Percentiles rank a stretch among this genome's conserved stretches.
Evolutionary conservation across 1,284 basidiomycete genomes (phyloP).

Genomic region (Puccinia polysora): DNA sequence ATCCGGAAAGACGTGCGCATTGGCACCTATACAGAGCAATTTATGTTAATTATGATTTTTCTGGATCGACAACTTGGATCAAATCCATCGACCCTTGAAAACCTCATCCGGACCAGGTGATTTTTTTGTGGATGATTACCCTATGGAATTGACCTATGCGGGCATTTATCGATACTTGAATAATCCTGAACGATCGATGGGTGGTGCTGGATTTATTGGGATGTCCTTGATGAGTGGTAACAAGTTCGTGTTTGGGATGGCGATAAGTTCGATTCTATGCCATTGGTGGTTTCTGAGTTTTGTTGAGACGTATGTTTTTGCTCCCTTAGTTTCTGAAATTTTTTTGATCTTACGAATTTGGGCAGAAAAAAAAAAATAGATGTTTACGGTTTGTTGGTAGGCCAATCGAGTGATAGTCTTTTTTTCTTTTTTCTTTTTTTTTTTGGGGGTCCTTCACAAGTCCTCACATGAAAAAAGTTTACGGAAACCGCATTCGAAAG

Average conservation of each 20-base stretch:
- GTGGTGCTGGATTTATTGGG: conserved; percentile 90
- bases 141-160: conserved; percentile 83
- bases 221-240: conserved; percentile 82
- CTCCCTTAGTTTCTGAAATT: conserved; percentile 56
- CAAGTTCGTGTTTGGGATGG: conserved; percentile 77
- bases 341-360: background rate
- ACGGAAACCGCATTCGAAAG: conserved; percentile 83
- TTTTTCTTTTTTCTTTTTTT: background rate
- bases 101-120: conserved; percentile 56
- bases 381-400: conserved; percentile 28
- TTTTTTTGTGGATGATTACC: conserved; percentile 89
- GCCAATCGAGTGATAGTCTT: conserved; percentile 13
- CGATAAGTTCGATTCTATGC: conserved; percentile 70
- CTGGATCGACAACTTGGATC: conserved; percentile 41
- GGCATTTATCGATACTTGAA: conserved; percentile 81
- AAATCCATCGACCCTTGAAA: background rate
- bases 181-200: conserved; percentile 84
- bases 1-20: too few species aligned
- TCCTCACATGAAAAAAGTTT: conserved; percentile 93
- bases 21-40: background rate
- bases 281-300: conserved; percentile 54
- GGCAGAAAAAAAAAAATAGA: conserved; percentile 29
- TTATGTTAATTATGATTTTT: background rate
- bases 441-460: conserved; percentile 55
- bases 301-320: conserved; percentile 48